A percentile compares a stretch with the other conserved stretches of the same genome.
Evolutionary conservation across 352 stramenopile genomes (phyloP).

Genomic region (Pythium chondricola): DNA sequence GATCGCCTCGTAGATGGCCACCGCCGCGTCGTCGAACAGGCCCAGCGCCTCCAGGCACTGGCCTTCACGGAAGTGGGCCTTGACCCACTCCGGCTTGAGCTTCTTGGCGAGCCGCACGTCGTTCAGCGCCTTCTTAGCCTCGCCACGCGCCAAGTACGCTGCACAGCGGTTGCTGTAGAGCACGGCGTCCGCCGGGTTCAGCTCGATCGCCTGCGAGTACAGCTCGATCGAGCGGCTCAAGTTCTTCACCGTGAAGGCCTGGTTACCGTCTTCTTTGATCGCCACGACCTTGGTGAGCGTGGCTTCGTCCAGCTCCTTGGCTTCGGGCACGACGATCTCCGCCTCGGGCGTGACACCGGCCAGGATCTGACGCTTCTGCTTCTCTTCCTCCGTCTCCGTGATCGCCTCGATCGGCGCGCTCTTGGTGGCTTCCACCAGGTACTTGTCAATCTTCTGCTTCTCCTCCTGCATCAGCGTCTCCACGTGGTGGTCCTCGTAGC

Average conservation of each 20-base stretch:
- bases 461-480: constrained; percentile 55
- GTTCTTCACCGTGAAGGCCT: constrained; percentile 61
- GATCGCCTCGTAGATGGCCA: constrained; percentile 67
- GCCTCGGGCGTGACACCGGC: constrained; percentile 34
- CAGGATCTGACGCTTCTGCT: constrained; percentile 24
- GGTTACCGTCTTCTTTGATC: constrained; percentile 69
- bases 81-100: constrained; percentile 75
- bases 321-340: constrained; percentile 40
- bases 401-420: constrained; percentile 28
- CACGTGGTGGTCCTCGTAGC: constrained; percentile 48
- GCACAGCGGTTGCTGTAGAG: constrained; percentile 84
- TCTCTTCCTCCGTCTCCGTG: constrained; percentile 39
- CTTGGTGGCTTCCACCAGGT: constrained; percentile 43
- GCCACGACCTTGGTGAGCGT: constrained; percentile 30
- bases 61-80: constrained; percentile 78
- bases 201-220: constrained; percentile 59
- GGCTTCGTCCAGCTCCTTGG: constrained; percentile 30
- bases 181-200: constrained; percentile 49
- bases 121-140: constrained; percentile 61
- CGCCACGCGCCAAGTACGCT: constrained; percentile 43
- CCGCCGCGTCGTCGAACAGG: constrained; percentile 69
- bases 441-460: constrained; percentile 54
- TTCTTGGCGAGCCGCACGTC: constrained; percentile 79
- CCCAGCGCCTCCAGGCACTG: constrained; percentile 73
- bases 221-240: constrained; percentile 37